These are phyloP conservation scores for Penicillium sp. DNA, from an alignment of 2,329 filamentous ascomycete species.

Conservation along the genomic window DNA sequence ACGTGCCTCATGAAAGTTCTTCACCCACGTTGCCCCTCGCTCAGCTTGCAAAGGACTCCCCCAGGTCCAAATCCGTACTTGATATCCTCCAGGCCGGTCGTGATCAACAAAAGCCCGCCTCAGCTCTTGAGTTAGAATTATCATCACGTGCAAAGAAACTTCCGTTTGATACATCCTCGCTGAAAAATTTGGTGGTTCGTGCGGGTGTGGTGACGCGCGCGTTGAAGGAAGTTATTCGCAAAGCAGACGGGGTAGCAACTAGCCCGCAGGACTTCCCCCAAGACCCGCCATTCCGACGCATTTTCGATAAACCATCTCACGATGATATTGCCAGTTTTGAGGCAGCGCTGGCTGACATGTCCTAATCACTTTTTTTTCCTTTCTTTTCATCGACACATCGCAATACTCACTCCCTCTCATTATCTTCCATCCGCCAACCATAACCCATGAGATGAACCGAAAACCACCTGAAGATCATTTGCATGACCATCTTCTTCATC, in stretches of 20 bases:
- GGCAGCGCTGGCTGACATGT: constrained; percentile 28
- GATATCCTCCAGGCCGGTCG: constrained; percentile 56
- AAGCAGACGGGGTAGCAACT: constrained; percentile 47
- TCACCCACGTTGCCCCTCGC: constrained; percentile 32
- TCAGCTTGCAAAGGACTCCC: constrained; percentile 57
- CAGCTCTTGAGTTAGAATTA: constrained; percentile 24
- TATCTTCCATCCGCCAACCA: constrained; percentile 7
- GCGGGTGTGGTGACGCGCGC: constrained; percentile 51
- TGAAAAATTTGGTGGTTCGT: constrained; percentile 59
- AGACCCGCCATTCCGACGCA: constrained; percentile 50
- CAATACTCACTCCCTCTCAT: constrained; percentile 14
- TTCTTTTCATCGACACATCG: not conserved
- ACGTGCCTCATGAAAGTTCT: constrained; percentile 24
- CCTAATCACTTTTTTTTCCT: not conserved
- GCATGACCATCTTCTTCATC: constrained; percentile 16
- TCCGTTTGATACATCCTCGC: constrained; percentile 65
- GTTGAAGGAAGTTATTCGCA: constrained; percentile 51
- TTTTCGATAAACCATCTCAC: constrained; percentile 46
- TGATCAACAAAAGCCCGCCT: constrained; percentile 36
- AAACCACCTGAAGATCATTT: constrained; percentile 9
- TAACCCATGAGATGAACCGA: constrained; percentile 13
- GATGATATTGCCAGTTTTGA: constrained; percentile 34
- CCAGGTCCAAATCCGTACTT: constrained; percentile 62
- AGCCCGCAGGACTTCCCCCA: constrained; percentile 34
- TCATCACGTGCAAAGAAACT: constrained; percentile 51